phyloP scores from a whole-genome alignment of 2,329 filamentous ascomycete species.

The Penicillium sp. region DNA sequence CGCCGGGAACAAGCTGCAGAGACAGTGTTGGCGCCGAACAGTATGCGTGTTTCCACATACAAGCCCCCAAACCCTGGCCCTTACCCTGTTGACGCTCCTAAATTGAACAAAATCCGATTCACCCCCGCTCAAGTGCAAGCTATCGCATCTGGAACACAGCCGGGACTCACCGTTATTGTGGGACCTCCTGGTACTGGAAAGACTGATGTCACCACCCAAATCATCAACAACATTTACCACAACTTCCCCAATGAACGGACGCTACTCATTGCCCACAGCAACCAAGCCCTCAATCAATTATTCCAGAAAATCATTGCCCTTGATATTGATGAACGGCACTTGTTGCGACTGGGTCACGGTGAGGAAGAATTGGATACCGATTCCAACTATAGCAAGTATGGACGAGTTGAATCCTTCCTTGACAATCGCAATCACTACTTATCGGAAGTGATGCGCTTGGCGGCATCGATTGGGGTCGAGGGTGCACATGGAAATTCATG shows the following conservation, averaged over 20 bases:
- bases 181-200: conserved; percentile 96
- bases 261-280: conserved; percentile 90
- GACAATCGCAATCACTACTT: conserved; percentile 79
- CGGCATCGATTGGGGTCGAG: conserved; percentile 77
- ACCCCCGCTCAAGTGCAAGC: conserved; percentile 89
- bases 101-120: conserved; percentile 79
- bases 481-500: conserved; percentile 95
- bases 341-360: conserved; percentile 87
- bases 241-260: conserved; percentile 94
- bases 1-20: conserved; percentile 73
- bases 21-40: conserved; percentile 60
- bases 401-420: conserved; percentile 90
- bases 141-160: conserved; percentile 89
- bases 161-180: conserved; percentile 88
- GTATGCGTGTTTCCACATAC: conserved; percentile 83
- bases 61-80: conserved; percentile 84
- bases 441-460: conserved; percentile 79
- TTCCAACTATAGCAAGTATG: conserved; percentile 87
- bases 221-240: conserved; percentile 98
- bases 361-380: conserved; percentile 90
- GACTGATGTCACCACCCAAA: conserved; percentile 97
- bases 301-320: conserved; percentile 97
- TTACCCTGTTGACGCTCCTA: conserved; percentile 80
- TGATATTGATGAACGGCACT: conserved; percentile 91
- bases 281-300: conserved; percentile 94